phyloP scores from a whole-genome alignment of 179 eudicot species.

The Beta lomatogona region DNA sequence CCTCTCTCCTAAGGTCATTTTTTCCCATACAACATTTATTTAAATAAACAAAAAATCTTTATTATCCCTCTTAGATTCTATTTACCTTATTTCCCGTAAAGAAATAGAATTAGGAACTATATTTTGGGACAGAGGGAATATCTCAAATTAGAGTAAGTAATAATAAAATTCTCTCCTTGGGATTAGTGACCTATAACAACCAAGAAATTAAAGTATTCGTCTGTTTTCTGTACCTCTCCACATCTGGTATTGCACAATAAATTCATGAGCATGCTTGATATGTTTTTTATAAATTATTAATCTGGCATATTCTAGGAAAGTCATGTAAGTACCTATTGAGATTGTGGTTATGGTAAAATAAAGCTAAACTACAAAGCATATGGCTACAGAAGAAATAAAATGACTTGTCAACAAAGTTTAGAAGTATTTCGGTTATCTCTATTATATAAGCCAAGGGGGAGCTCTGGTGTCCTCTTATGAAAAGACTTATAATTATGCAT shows the following conservation, averaged over 20 bases:
- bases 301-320: neutral
- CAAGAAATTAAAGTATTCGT: neutral
- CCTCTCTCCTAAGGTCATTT: no score
- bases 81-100: no score
- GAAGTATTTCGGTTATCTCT: neutral
- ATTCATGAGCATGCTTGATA: slow-evolving; percentile 4
- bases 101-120: no score
- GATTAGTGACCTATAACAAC: neutral
- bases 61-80: no score
- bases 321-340: neutral
- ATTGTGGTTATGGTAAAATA: neutral
- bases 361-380: neutral
- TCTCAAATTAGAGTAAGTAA: neutral
- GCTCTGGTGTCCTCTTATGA: no score
- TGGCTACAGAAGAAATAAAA: neutral
- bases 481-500: no score
- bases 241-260: neutral
- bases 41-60: no score
- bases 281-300: neutral
- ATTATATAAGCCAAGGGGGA: no score
- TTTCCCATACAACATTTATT: no score
- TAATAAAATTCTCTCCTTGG: neutral
- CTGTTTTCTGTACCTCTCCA: neutral
- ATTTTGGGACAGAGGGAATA: no score
- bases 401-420: neutral